These are phyloP conservation scores for Aspergillus candidus DNA, from an alignment of 2,329 filamentous ascomycete genomes.

Conservation along the genomic window DNA sequence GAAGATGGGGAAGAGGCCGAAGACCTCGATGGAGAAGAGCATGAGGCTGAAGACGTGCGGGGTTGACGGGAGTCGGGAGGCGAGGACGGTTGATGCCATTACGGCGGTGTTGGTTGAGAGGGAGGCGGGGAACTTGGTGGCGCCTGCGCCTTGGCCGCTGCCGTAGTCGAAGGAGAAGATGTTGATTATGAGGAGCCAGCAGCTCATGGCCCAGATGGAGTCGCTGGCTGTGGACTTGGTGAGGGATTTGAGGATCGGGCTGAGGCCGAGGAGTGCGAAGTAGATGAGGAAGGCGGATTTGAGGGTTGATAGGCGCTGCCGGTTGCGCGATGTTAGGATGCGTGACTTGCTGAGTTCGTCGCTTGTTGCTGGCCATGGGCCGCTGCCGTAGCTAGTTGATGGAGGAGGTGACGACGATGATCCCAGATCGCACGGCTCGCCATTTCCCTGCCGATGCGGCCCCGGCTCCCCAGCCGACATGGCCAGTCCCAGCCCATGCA, in stretches of 20 bases:
- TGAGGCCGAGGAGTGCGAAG: conserved; percentile 82
- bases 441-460: conserved; percentile 23
- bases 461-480: conserved; percentile 33
- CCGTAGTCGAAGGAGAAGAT: conserved; percentile 98
- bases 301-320: conserved; percentile 67
- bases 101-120: conserved; percentile 92
- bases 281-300: conserved; percentile 93
- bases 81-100: conserved; percentile 92
- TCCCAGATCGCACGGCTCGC: conserved; percentile 40
- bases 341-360: conserved; percentile 16
- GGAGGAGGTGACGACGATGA: conserved; percentile 16
- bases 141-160: conserved; percentile 44
- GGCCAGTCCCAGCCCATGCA: conserved; percentile 40
- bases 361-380: conserved; percentile 17
- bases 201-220: conserved; percentile 95
- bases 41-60: conserved; percentile 93
- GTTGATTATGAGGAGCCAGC: conserved; percentile 88
- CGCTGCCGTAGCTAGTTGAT: conserved; percentile 12
- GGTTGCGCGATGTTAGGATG: conserved; percentile 49
- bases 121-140: conserved; percentile 50
- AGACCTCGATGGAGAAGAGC: conserved; percentile 94
- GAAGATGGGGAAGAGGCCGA: conserved; percentile 96
- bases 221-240: conserved; percentile 87
- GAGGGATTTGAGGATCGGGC: conserved; percentile 93
- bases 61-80: conserved; percentile 79